Evolutionary conservation across 2,329 filamentous ascomycete genomes (phyloP).

Genomic region (Phialocephala sp.): DNA sequence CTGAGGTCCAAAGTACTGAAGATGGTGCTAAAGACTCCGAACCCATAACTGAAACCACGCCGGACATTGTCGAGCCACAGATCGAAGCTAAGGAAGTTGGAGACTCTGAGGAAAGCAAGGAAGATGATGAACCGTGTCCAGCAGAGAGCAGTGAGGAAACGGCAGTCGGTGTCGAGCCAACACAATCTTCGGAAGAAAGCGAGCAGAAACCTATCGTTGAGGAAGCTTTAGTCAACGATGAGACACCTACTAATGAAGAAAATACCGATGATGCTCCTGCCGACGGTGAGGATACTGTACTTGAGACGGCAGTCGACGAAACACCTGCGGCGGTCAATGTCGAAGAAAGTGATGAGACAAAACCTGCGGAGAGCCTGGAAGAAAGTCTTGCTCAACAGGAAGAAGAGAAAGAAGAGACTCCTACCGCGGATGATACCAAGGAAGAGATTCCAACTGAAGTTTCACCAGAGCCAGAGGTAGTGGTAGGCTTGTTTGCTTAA

Average conservation of each 20-base stretch:
- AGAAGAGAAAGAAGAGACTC: not conserved
- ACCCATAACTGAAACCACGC: not conserved
- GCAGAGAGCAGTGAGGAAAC: not conserved
- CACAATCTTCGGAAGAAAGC: not conserved
- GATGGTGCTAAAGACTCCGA: not conserved
- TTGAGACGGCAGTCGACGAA: constrained; percentile 5
- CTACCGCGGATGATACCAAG: no score
- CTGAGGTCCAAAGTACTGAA: not conserved
- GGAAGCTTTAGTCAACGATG: constrained; percentile 21
- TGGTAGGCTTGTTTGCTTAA: not conserved
- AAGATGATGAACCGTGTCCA: not conserved
- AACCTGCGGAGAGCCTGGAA: not conserved
- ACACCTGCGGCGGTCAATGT: not conserved
- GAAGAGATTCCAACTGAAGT: not conserved
- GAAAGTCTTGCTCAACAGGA: not conserved
- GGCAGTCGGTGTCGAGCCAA: not conserved
- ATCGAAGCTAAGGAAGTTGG: not conserved
- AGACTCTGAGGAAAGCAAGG: not conserved
- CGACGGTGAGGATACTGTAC: not conserved
- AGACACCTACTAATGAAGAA: constrained; percentile 9
- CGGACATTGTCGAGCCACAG: not conserved
- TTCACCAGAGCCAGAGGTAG: not conserved
- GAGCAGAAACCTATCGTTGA: constrained; percentile 14
- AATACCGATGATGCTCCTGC: constrained; percentile 15
- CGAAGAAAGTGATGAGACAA: not conserved